A percentile compares a stretch with the other conserved stretches of the same genome.
These are phyloP conservation scores for Lolium multiflorum DNA, from an alignment of 176 grass and related monocot species.

Conservation along the genomic window DNA sequence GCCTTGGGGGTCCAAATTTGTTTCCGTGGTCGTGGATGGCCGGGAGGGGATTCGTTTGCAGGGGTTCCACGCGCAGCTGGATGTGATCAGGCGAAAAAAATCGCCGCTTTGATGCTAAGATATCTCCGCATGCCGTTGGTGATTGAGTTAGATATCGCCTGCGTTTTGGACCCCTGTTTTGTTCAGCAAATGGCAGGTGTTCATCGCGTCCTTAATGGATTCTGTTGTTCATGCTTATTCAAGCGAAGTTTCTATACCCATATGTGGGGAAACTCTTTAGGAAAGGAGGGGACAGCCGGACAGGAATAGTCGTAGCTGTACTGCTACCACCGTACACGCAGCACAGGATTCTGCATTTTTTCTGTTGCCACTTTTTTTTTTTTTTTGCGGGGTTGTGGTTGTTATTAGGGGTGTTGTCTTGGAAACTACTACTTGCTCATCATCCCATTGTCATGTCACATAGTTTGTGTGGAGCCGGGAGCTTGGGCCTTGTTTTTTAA, in stretches of 20 bases:
- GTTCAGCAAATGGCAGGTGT: background rate
- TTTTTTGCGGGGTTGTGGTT: background rate
- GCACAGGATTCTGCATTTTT: background rate
- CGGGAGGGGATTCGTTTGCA: background rate
- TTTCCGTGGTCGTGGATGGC: background rate
- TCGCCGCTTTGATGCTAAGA: background rate
- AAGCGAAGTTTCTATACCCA: background rate
- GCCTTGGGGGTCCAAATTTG: background rate
- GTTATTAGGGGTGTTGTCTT: background rate
- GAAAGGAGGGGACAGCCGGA: conserved; percentile 8
- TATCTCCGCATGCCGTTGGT: background rate
- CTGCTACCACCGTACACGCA: conserved; percentile 9
- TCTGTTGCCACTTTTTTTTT: background rate
- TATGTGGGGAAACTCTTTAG: background rate
- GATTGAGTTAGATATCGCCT: background rate
- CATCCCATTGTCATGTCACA: conserved; percentile 41
- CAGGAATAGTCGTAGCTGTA: background rate
- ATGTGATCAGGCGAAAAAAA: background rate
- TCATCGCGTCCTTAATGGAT: background rate
- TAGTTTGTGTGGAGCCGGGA: background rate
- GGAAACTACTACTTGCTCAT: conserved; percentile 36
- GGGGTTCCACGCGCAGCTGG: background rate
- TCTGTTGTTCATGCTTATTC: background rate
- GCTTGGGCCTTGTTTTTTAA: background rate
- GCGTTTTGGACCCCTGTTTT: background rate